Percentiles rank a stretch among this genome's conserved stretches.
These are phyloP conservation scores for Prunus mongolica DNA, from an alignment of 306 rosid species.

Conservation along the genomic window DNA sequence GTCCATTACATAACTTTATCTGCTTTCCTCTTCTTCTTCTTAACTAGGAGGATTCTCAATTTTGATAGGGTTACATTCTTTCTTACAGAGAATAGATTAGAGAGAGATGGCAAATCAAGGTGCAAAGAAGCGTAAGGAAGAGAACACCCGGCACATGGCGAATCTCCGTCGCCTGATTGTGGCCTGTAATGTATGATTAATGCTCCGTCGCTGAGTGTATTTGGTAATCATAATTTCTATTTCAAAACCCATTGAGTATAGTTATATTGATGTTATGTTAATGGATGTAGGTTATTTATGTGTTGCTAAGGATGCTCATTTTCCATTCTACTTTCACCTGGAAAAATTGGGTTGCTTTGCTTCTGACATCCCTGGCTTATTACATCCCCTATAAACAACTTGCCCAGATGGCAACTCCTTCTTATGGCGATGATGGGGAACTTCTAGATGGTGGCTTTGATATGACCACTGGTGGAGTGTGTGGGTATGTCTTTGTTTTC, in stretches of 20 bases:
- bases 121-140: slow-evolving; percentile 95
- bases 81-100: not conserved
- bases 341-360: slow-evolving; percentile 78
- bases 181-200: slow-evolving; percentile 55
- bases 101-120: slow-evolving; percentile 88
- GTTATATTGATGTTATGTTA: not conserved
- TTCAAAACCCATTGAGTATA: not conserved
- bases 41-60: not conserved
- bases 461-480: slow-evolving; percentile 83
- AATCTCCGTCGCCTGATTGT: slow-evolving; percentile 68
- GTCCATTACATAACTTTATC: not conserved
- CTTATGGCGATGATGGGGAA: slow-evolving; percentile 67
- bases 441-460: slow-evolving; percentile 97
- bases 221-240: not conserved
- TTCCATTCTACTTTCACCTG: slow-evolving; percentile 72
- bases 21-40: not conserved
- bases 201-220: not conserved
- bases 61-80: not conserved
- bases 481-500: slow-evolving; percentile 56
- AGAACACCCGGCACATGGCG: slow-evolving; percentile 78
- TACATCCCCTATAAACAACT: slow-evolving; percentile 64
- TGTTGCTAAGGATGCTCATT: slow-evolving; percentile 53
- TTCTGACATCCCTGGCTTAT: slow-evolving; percentile 59
- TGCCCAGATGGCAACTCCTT: slow-evolving; percentile 65
- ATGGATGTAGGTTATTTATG: slow-evolving; percentile 50